These are phyloP conservation scores for Macrotyloma uniflorum DNA, from an alignment of 306 rosid species.

Conservation along the genomic window DNA sequence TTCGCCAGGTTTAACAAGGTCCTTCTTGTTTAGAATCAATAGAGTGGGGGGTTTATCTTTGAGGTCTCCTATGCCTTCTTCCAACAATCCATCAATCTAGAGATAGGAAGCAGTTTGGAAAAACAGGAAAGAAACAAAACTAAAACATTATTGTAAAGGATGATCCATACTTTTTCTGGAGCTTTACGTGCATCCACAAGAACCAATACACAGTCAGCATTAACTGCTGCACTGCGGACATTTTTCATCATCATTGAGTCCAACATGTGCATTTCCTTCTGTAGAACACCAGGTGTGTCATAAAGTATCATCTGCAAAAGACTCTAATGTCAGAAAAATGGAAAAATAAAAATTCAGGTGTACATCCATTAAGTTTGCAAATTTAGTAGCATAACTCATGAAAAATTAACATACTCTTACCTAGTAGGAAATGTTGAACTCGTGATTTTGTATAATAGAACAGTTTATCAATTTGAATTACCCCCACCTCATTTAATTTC, in stretches of 20 bases:
- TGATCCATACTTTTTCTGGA: slow-evolving; percentile 83
- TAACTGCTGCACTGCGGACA: slow-evolving; percentile 82
- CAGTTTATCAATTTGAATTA: slow-evolving; percentile 10
- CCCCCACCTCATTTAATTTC: slow-evolving; percentile 9
- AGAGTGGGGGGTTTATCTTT: slow-evolving; percentile 70
- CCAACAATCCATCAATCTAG: slow-evolving; percentile 91
- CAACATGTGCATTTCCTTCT: slow-evolving; percentile 90
- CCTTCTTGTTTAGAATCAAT: slow-evolving; percentile 90
- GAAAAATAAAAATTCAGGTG: slow-evolving; percentile 9
- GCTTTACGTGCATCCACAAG: slow-evolving; percentile 97
- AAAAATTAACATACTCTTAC: not conserved
- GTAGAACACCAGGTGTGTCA: slow-evolving; percentile 94
- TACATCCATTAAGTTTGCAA: slow-evolving; percentile 8
- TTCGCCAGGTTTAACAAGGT: slow-evolving; percentile 96
- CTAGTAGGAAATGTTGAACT: not conserved
- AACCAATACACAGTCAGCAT: slow-evolving; percentile 91
- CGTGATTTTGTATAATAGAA: not conserved
- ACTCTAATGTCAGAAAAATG: slow-evolving; percentile 33
- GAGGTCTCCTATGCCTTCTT: slow-evolving; percentile 70
- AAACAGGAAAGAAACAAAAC: not conserved
- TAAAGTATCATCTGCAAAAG: slow-evolving; percentile 82
- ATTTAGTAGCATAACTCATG: slow-evolving; percentile 1
- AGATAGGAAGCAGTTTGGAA: slow-evolving; percentile 39
- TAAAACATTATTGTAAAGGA: slow-evolving; percentile 32
- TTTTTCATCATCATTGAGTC: slow-evolving; percentile 99